Evolutionary conservation across 2,329 filamentous ascomycete genomes (phyloP).

Genomic region (Chrysosphaeria jannelii): DNA sequence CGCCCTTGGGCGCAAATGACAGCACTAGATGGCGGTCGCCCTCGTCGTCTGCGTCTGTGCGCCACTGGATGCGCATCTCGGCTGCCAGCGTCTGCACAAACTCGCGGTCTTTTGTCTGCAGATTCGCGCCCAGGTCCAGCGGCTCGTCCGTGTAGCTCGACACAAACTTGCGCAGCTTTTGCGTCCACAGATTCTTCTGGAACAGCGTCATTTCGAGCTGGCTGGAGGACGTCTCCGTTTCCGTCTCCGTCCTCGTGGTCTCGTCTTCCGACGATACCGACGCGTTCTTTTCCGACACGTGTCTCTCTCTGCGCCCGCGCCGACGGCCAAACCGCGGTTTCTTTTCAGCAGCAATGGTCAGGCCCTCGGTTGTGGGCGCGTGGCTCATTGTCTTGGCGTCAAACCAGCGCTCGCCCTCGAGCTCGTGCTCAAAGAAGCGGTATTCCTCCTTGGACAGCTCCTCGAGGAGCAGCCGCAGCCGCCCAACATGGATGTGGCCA

Average conservation of each 20-base stretch:
- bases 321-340: too few species aligned
- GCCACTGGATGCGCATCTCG: constrained; percentile 24
- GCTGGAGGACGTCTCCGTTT: constrained; percentile 9
- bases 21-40: constrained; percentile 22
- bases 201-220: constrained; percentile 39
- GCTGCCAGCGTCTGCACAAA: constrained; percentile 72
- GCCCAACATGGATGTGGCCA: constrained; percentile 65
- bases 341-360: constrained; percentile 4
- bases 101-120: constrained; percentile 65
- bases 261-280: background rate
- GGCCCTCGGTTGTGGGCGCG: constrained; percentile 27
- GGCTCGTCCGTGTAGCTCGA: constrained; percentile 31
- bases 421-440: constrained; percentile 75
- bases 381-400: constrained; percentile 41
- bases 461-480: constrained; percentile 47
- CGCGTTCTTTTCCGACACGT: background rate
- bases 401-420: constrained; percentile 73
- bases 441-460: constrained; percentile 73
- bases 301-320: background rate
- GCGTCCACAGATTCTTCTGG: constrained; percentile 58
- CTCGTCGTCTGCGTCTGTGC: constrained; percentile 23
- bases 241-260: background rate
- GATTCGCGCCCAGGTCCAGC: constrained; percentile 40
- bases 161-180: constrained; percentile 56
- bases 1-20: constrained; percentile 14